Conservation (phyloP, 2,329 filamentous ascomycete species). For the Xylogone sp. region DNA sequence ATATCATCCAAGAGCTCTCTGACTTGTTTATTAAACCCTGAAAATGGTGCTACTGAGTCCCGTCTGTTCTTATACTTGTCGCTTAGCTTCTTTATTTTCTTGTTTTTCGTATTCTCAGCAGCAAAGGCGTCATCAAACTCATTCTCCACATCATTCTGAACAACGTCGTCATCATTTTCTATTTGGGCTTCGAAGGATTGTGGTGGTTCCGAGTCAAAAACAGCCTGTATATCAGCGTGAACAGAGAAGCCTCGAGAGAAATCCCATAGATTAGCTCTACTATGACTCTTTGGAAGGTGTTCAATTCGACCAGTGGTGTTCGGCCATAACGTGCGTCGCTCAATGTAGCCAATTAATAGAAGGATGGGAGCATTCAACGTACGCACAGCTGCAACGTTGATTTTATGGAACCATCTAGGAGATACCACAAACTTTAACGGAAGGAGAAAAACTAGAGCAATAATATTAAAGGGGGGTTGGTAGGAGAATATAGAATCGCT, state of each 20-base stretch:
- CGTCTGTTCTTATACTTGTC: conserved; percentile 13
- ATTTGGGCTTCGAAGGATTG: conserved; percentile 19
- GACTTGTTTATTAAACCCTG: conserved; percentile 15
- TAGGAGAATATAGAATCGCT: conserved; percentile 80
- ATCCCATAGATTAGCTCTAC: conserved; percentile 19
- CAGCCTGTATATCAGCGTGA: conserved; percentile 27
- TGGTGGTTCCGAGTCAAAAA: conserved; percentile 27
- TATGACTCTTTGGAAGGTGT: conserved; percentile 14
- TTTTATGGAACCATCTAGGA: conserved; percentile 87
- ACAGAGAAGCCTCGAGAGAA: conserved; percentile 23
- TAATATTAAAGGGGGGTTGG: conserved; percentile 77
- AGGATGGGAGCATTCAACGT: conserved; percentile 73
- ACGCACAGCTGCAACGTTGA: conserved; percentile 74
- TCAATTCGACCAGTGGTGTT: conserved; percentile 17
- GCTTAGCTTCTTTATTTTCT: neutral
- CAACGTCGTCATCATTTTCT: conserved; percentile 11
- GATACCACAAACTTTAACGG: conserved; percentile 75
- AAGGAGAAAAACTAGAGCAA: conserved; percentile 69
- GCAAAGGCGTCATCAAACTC: conserved; percentile 16
- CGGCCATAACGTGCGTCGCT: conserved; percentile 67
- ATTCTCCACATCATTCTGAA: conserved; percentile 11
- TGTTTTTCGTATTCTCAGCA: conserved; percentile 5
- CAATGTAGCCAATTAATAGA: conserved; percentile 65
- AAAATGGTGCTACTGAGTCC: conserved; percentile 24
- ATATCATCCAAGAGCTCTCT: conserved; percentile 15